These are phyloP conservation scores for Artemisia tridentata DNA, from an alignment of 129 eudicot genomes.

Conservation along the genomic window DNA sequence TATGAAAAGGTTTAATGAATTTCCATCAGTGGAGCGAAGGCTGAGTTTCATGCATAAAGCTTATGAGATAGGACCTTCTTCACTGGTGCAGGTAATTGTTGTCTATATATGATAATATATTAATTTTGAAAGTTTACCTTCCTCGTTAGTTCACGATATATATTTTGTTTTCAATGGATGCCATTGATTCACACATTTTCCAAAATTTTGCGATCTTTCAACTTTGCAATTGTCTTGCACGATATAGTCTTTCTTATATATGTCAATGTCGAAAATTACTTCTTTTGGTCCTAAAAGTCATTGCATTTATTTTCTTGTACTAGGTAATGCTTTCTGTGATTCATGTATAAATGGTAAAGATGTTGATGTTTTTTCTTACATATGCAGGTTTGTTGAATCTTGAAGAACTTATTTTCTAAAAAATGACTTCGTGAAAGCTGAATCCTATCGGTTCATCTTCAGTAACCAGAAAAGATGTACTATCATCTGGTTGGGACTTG, in stretches of 20 bases:
- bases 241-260: neutral
- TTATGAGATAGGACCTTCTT: neutral
- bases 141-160: no score
- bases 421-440: no score
- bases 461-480: no score
- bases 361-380: neutral
- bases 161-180: no score
- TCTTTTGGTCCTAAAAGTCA: neutral
- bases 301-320: neutral
- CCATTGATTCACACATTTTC: neutral
- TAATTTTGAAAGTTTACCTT: neutral
- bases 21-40: neutral
- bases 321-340: neutral
- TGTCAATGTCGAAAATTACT: neutral
- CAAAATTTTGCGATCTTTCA: neutral
- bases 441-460: no score
- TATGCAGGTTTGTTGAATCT: constrained; percentile 5
- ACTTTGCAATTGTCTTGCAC: neutral
- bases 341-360: neutral
- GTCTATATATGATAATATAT: no score
- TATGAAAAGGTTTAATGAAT: no score
- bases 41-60: neutral
- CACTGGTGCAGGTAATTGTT: constrained; percentile 3
- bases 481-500: no score
- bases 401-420: neutral